Evolutionary conservation across 1,284 basidiomycete species (phyloP), one percentile per base, ranked within the genome.

Genomic region (Ceratobasidium sp.): DNA sequence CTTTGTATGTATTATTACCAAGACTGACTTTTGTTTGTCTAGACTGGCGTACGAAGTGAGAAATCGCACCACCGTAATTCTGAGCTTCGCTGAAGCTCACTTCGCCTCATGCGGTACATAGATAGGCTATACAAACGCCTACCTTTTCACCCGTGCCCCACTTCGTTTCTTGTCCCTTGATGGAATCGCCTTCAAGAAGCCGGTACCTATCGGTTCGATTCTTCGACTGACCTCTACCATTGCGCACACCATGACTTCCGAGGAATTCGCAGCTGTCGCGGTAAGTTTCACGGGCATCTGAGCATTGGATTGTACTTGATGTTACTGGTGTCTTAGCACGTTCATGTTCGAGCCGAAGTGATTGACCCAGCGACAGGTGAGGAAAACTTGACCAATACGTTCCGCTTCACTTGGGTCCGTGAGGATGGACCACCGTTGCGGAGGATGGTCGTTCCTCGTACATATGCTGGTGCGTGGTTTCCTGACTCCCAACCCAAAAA

Each of bases 171-270:
- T 91, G 40, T 88, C 90, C 1, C 83, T 93, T 10, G 91, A 93
- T 76, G 86, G 86, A 57, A 92, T 93, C 76, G 86, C 86, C 1
- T 93, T 94, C 80, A 82, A 85, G 53, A 83, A 86, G n/a, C 91
- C 91, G 0, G 91, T 94, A 0, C 88, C 90, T 1, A 92, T 93
- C 60, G 92, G 91, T 4, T 91, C 88, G 0, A 88, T 93, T 57
- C 83, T 93, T 8, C 84, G 87, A 8, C 81, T 93, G 45, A 86
- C 85, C 1, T 90, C 90, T 0, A 83, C 86, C 72, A 84, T 93
- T 35, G 81, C 88, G 20, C 84, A 89, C 73, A 85, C 86, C 0
- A 79, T 80, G 0, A 77, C 79, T 1, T 80, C 79, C 0, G 75
- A 78, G 22, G 77, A 81, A 56, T 82, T 80, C 62, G 82, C 84